Evolutionary conservation across 495 filamentous ascomycete genomes (phyloP), one percentile per base, ranked within the genome.

Genomic region (Penicillium cataractarum): DNA sequence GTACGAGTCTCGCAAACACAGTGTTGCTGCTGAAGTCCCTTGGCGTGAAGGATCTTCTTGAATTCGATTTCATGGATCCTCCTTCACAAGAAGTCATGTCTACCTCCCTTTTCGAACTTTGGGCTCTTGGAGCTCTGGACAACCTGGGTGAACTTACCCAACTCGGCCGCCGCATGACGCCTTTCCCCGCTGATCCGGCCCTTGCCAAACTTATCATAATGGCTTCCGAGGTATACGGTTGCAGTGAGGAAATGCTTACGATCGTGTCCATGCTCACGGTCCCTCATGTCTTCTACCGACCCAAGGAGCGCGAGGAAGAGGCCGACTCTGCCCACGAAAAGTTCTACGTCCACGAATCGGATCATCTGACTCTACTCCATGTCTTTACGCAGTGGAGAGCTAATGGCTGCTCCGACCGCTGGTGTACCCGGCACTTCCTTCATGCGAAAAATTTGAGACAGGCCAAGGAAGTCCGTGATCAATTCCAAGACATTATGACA

Each of bases 41-140:
- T 8, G 94, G 94, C 3, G 95, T 99, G 29, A 93, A 90, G 70
- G 93, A 99, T 66, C 82, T 99, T 19, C 80, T 99, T 3, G 96
- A 99, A 67, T 99, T 99, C 67, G 93, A 98, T 71, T 99, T 99
- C 68, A 97, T 99, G 93, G 96, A 99, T 65, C 95, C 96, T 0
- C 96, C 96, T 7, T 95, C 96, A 0, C 96, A 99, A 76, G 96
- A 99, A 63, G 97, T 93, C 6, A 99, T 99, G 67, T 92, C 92
- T 9, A 99, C 96, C 0, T 97, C 92, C 1, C 84, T 99, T 3
- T 99, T 98, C 80, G 96, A 99, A 69, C 86, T 99, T 13, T 99
- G 96, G 96, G 93, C 96, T 0, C 82, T 99, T 12, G 96, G 96
- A 3, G 96, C 96, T 2, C 76, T 99, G 24, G 90, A 96, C 66